These are phyloP conservation scores for Dunaliella salina DNA, from an alignment of 163 green algal species.

Conservation along the genomic window DNA sequence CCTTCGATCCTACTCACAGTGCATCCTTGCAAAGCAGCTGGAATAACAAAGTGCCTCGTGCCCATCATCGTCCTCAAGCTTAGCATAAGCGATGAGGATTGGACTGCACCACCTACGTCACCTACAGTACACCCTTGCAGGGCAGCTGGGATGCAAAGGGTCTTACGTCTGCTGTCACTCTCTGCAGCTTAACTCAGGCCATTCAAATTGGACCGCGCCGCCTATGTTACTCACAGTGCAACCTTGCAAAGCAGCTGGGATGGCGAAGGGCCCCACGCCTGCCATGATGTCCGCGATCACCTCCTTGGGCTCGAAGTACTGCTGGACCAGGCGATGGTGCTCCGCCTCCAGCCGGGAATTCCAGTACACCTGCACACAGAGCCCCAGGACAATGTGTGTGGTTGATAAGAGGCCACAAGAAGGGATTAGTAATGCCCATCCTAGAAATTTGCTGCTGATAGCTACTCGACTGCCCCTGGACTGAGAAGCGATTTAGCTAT, in stretches of 20 bases:
- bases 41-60: neutral
- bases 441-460: too few relatives aligned
- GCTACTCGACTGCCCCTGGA: too few relatives aligned
- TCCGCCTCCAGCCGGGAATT: slow-evolving; percentile 95
- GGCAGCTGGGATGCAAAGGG: neutral
- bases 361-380: slow-evolving; percentile 88
- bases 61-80: neutral
- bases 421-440: too few relatives aligned
- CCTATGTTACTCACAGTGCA: slow-evolving; percentile 52
- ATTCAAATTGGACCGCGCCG: neutral
- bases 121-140: slow-evolving; percentile 60
- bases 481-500: too few relatives aligned
- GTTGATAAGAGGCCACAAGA: neutral
- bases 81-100: too few relatives aligned
- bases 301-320: slow-evolving; percentile 52
- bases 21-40: slow-evolving; percentile 1
- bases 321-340: slow-evolving; percentile 79
- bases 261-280: slow-evolving; percentile 93
- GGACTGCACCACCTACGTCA: neutral
- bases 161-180: neutral
- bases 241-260: slow-evolving; percentile 78
- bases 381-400: neutral
- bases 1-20: slow-evolving; percentile 37
- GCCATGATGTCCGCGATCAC: slow-evolving; percentile 90
- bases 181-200: neutral